Base-by-base conservation (phyloP, 192 early-diverging fungal species). In the Rhizoclosmatium sp. region DNA sequence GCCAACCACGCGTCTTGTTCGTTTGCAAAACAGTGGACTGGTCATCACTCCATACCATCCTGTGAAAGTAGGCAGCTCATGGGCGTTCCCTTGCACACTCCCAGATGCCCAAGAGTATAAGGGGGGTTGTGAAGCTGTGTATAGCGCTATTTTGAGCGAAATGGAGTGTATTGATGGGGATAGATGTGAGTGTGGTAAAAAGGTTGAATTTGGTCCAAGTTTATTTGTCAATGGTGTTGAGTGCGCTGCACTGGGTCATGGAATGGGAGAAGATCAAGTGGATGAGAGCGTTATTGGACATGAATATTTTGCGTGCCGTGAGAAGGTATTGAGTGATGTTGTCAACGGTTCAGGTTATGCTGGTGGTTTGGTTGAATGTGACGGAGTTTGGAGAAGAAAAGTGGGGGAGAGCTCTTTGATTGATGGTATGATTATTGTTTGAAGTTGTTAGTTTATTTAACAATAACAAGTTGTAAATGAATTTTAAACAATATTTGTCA, bases 41-140 rank as follows among this genome's bases (percentile, higher is more conserved):
- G 14, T 76, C 59, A 68, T 83, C 66, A 83, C 82, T 40, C 78
- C 82, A 0, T 83, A 47, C n/a, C 82, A 83, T 76, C 82, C 82
- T 4, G 54, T 83, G n/a, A 42, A 31, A 19, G 16, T 14, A 3
- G 21, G 23, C 19, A 47, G 61, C 10, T 21, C 21, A 7, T 83
- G 82, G 82, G 10, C 19, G 7, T 83, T 83, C 75, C 82, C 82
- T 2, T 40, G 47, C 44, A 23, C 46, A 2, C 3, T 71, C 1
- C 73, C 73, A 14, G 73, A 77, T 23, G 56, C 72, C 5, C 41
- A 2, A 19, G 59, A 59, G 45, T 75, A 62, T 21, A 19, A 75
- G 5, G 59, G 59, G 5, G 16, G 5, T 19, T 56, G 59, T 9
- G 21, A 49, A 10, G 72, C 59, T 2, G 78, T 83, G 3, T 83